Evolutionary conservation across 169 alveolate genomes (phyloP), one percentile per base, ranked within the genome.

Genomic region (Besnoitia besnoiti): DNA sequence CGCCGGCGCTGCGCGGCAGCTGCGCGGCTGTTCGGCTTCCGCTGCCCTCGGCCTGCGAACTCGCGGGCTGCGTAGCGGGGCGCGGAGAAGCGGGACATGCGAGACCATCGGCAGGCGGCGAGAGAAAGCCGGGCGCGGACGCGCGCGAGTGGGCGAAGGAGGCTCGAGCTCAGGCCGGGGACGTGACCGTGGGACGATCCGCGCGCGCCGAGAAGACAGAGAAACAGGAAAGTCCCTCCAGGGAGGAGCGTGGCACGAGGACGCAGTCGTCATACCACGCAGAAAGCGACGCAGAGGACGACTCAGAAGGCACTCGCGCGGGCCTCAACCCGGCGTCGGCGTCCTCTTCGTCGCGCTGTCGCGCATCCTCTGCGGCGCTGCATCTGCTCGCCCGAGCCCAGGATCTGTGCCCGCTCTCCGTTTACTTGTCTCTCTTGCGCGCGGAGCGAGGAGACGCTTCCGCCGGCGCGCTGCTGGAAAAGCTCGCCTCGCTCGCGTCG

Each of bases 21-120:
- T 77, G 61, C 61, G 33, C 59, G 24, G 49, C 55, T 30, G 87
- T 77, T 2, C 87, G 87, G 21, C 37, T 77, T 19, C 87, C 87
- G 3, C 87, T 42, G 37, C 82, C 82, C n/a, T 35, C 82, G 3
- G 82, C n/a, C 39, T 73, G 82, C 44, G 82, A 73, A 42, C 82
- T 73, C n/a, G 82, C 67, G 67, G 67, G 67, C 67, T 51, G 24
- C 24, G 24, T 51, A 24, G 67, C 14, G n/a, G 24, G 67, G 14
- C 67, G 14, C 67, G 14, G n/a, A n/a, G n/a, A n/a, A n/a, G n/a
- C n/a, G n/a, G n/a, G n/a, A n/a, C n/a, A n/a, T n/a, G n/a, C n/a
- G n/a, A n/a, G n/a, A n/a, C n/a, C n/a, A n/a, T n/a, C n/a, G n/a
- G n/a, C n/a, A n/a, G n/a, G n/a, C n/a, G n/a, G 67, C 67, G 67